phyloP scores from a whole-genome alignment of 192 early-diverging fungal genomes.

The Diversispora epigaea region DNA sequence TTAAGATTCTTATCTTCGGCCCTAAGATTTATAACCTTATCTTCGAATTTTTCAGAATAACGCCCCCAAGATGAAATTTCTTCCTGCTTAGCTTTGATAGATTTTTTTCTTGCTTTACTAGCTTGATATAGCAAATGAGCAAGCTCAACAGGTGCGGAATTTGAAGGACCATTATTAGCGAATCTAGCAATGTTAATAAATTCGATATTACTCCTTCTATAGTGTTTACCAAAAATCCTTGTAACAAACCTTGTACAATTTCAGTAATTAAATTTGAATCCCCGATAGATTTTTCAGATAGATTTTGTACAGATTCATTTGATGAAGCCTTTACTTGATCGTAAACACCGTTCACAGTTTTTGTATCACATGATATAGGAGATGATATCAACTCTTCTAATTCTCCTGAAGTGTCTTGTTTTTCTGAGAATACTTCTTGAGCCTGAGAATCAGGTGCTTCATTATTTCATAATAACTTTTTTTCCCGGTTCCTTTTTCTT shows the following conservation, averaged over 20 bases:
- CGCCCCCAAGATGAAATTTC: constrained; percentile 14
- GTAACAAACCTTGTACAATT: constrained; percentile 9
- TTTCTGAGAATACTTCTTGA: too few species aligned
- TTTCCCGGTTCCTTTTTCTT: too few species aligned
- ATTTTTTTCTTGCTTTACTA: constrained; percentile 4
- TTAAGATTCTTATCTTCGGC: background rate
- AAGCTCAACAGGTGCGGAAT: constrained; percentile 1
- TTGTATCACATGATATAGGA: too few species aligned
- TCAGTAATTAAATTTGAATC: background rate
- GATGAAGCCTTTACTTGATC: too few species aligned
- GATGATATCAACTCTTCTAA: too few species aligned
- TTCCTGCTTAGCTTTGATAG: constrained; percentile 8
- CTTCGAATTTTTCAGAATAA: constrained; percentile 13
- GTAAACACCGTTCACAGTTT: too few species aligned
- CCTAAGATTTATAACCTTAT: background rate
- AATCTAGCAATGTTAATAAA: too few species aligned
- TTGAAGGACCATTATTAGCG: background rate
- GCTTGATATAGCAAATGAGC: constrained; percentile 12
- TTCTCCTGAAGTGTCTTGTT: too few species aligned
- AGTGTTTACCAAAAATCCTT: background rate
- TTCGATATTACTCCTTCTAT: background rate
- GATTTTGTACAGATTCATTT: too few species aligned
- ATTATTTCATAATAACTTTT: too few species aligned
- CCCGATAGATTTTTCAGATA: background rate
- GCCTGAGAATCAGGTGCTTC: too few species aligned